These are phyloP conservation scores for Pezicula carpinea DNA, from an alignment of 2,329 filamentous ascomycete species.

Conservation along the genomic window DNA sequence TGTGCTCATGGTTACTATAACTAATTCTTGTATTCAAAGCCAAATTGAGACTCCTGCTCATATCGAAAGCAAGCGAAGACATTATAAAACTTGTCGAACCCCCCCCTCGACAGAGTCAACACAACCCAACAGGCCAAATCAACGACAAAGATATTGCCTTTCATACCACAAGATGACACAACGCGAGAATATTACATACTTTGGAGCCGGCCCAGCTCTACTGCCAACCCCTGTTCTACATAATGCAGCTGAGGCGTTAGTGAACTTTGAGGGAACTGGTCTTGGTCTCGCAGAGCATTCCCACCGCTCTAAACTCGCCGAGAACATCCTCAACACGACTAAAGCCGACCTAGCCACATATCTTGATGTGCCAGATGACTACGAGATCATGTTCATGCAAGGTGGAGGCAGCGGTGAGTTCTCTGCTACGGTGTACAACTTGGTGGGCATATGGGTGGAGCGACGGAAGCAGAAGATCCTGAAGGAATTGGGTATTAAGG, in stretches of 20 bases:
- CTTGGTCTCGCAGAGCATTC: slow-evolving; percentile 87
- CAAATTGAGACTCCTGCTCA: too few species aligned
- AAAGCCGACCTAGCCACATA: slow-evolving; percentile 69
- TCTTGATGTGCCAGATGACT: slow-evolving; percentile 79
- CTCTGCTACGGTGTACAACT: slow-evolving; percentile 76
- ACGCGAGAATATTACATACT: slow-evolving; percentile 74
- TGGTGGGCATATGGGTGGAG: slow-evolving; percentile 78
- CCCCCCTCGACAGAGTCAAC: not conserved
- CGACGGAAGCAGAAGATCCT: slow-evolving; percentile 57
- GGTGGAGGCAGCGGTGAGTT: slow-evolving; percentile 84
- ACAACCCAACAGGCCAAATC: not conserved
- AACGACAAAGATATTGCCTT: not conserved
- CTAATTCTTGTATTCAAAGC: too few species aligned
- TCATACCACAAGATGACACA: slow-evolving; percentile 52
- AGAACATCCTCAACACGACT: slow-evolving; percentile 71
- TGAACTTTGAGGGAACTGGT: slow-evolving; percentile 78
- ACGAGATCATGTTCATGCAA: slow-evolving; percentile 86
- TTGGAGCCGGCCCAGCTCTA: slow-evolving; percentile 84
- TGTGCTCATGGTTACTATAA: too few species aligned
- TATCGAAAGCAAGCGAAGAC: too few species aligned
- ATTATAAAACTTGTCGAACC: not conserved
- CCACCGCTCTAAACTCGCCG: slow-evolving; percentile 76
- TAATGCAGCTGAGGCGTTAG: slow-evolving; percentile 67
- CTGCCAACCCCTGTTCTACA: slow-evolving; percentile 80
- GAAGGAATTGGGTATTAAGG: slow-evolving; percentile 43